These are phyloP conservation scores for Leccinellum luteum DNA, from an alignment of 768 basidiomycete species.

Conservation along the genomic window DNA sequence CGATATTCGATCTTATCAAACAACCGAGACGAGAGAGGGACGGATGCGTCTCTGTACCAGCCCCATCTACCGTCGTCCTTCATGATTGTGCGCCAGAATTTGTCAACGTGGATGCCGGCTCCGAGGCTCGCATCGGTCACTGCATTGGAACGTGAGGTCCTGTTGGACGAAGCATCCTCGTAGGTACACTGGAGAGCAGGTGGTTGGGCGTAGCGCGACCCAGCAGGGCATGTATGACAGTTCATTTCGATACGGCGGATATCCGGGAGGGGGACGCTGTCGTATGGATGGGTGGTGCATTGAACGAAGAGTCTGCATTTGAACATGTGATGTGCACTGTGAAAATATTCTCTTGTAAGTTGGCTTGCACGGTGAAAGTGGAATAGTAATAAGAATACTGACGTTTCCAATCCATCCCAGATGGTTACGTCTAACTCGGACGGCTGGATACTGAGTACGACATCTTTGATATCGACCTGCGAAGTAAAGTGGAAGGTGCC, in stretches of 20 bases:
- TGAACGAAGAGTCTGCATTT: constrained; percentile 24
- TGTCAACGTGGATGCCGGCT: constrained; percentile 24
- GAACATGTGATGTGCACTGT: constrained; percentile 20
- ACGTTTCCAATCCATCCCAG: constrained; percentile 26
- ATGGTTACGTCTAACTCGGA: constrained; percentile 20
- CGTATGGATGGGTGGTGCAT: constrained; percentile 15
- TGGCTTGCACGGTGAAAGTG: background rate
- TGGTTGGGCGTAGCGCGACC: constrained; percentile 1
- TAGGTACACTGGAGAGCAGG: constrained; percentile 15
- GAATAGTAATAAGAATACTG: constrained; percentile 1
- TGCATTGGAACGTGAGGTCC: background rate
- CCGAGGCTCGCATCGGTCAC: background rate
- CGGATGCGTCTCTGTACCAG: constrained; percentile 40
- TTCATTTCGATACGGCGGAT: constrained; percentile 17
- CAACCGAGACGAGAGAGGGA: constrained; percentile 47
- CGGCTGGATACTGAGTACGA: constrained; percentile 14
- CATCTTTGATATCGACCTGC: constrained; percentile 2
- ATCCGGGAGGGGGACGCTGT: constrained; percentile 7
- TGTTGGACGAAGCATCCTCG: constrained; percentile 8
- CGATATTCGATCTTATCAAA: constrained; percentile 48
- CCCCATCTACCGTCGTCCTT: constrained; percentile 23
- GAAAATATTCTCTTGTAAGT: background rate
- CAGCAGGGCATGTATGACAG: constrained; percentile 15
- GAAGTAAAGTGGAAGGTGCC: background rate
- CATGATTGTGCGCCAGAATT: constrained; percentile 14